Evolutionary conservation across 2,329 filamentous ascomycete genomes (phyloP).

Genomic region (Colletotrichum tropicicola): DNA sequence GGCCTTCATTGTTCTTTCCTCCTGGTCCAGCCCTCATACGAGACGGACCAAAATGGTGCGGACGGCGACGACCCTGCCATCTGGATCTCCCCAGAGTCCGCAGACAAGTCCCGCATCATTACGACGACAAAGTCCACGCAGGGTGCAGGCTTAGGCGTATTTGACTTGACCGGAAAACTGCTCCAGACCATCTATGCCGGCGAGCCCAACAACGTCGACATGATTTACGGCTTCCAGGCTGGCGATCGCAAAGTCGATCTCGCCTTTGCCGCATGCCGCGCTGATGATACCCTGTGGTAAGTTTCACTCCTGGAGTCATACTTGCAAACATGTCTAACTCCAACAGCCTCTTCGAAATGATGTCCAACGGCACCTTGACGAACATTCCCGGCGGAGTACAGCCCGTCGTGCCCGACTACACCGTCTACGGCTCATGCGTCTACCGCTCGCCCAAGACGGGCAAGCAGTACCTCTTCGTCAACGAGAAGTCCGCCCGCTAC

Average conservation of each 20-base stretch:
- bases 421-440: constrained; percentile 61
- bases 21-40: constrained; percentile 48
- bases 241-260: constrained; percentile 55
- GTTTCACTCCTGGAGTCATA: constrained; percentile 6
- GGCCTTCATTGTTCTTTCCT: constrained; percentile 56
- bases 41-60: constrained; percentile 52
- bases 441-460: constrained; percentile 56
- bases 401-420: constrained; percentile 52
- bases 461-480: constrained; percentile 64
- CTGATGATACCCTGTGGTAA: constrained; percentile 61
- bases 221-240: constrained; percentile 58
- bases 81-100: constrained; percentile 53
- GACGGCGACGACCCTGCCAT: constrained; percentile 59
- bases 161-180: constrained; percentile 56
- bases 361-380: constrained; percentile 51
- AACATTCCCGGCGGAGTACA: constrained; percentile 55
- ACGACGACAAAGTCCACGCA: constrained; percentile 60
- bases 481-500: constrained; percentile 62
- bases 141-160: constrained; percentile 58
- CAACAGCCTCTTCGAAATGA: constrained; percentile 57
- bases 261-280: constrained; percentile 59
- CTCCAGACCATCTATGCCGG: constrained; percentile 53
- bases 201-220: constrained; percentile 63
- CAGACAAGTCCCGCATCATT: constrained; percentile 56
- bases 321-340: neutral